A percentile compares a stretch with the other conserved stretches of the same genome.
Conservation (phyloP, 2,329 filamentous ascomycete genomes). For the Fusarium sp. region DNA sequence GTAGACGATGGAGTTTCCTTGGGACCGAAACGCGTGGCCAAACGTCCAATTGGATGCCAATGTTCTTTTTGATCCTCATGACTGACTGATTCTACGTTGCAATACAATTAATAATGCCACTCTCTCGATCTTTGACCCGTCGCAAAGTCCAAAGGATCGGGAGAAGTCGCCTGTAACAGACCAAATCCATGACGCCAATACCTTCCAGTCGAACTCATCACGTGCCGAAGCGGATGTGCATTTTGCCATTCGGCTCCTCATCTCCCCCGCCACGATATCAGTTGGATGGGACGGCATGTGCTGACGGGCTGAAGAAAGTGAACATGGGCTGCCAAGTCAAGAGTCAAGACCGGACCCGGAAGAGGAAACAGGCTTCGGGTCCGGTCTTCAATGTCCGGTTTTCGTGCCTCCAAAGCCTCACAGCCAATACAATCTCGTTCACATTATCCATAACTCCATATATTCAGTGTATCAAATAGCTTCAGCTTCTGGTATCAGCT, state of each 20-base stretch:
- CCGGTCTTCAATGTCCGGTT: constrained; percentile 39
- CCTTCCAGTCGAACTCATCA: constrained; percentile 27
- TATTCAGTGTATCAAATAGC: neutral
- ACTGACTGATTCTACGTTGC: neutral
- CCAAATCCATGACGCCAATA: constrained; percentile 40
- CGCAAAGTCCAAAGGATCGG: constrained; percentile 25
- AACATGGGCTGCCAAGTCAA: neutral
- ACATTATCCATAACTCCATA: neutral
- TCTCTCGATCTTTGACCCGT: constrained; percentile 9
- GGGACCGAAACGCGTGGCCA: neutral
- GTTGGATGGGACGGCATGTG: constrained; percentile 39
- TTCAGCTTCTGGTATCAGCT: neutral
- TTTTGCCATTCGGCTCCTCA: constrained; percentile 38
- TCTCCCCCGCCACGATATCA: constrained; percentile 27
- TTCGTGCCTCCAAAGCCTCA: neutral
- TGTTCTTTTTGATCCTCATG: neutral
- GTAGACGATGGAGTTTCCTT: constrained; percentile 5
- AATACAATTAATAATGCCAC: neutral
- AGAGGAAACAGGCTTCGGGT: constrained; percentile 7
- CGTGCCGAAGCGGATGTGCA: constrained; percentile 40
- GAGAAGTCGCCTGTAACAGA: constrained; percentile 26
- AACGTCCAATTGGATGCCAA: constrained; percentile 24
- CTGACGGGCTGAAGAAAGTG: constrained; percentile 13
- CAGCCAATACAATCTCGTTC: neutral
- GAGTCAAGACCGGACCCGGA: constrained; percentile 24